phyloP scores from a whole-genome alignment of 306 rosid genomes.

The Castanea mollissima region DNA sequence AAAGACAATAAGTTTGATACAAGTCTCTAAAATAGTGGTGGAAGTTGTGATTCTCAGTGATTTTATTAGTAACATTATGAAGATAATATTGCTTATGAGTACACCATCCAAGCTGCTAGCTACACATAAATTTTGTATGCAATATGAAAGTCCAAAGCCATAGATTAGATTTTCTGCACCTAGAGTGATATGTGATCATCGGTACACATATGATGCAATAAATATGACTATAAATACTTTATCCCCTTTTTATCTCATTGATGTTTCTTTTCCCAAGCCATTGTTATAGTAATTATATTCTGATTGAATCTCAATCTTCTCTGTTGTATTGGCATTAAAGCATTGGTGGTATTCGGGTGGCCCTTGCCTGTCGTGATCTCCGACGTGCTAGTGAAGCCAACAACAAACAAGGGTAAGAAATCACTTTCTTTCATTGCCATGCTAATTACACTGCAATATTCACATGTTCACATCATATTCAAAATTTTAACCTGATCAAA shows the following conservation, averaged over 20 bases:
- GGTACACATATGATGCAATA: neutral
- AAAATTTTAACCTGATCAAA: no score
- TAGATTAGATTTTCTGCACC: no score
- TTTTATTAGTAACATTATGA: no score
- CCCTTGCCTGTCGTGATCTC: conserved; percentile 6
- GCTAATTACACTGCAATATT: neutral
- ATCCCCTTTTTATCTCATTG: neutral
- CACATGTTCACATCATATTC: no score
- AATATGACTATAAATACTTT: neutral
- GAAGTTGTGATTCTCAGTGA: no score
- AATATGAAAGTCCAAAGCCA: neutral
- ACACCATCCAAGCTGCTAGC: no score
- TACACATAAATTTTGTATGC: neutral
- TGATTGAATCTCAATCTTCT: neutral
- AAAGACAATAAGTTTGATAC: no score
- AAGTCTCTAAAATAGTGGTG: no score
- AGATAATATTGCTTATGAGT: no score
- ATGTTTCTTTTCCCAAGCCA: neutral
- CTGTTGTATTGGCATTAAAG: neutral
- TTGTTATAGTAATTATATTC: neutral
- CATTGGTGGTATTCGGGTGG: conserved; percentile 1
- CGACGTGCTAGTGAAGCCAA: neutral
- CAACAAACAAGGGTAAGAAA: neutral
- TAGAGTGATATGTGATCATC: neutral
- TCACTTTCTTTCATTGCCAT: neutral